Evolutionary conservation across 495 filamentous ascomycete species (phyloP).

Genomic region (Trypethelium eluteriae): DNA sequence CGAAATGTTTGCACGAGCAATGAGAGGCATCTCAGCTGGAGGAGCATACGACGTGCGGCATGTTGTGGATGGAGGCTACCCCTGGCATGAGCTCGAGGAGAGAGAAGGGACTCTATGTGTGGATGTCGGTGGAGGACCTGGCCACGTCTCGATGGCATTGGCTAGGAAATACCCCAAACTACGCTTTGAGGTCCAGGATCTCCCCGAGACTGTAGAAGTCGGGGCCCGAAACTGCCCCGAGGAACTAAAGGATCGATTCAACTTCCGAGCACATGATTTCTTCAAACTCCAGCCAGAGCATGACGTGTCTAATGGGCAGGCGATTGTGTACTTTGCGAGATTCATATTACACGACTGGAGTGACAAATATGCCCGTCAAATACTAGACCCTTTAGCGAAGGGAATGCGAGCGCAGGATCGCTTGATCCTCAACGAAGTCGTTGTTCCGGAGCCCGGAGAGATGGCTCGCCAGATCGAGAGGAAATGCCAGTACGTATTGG

Average conservation of each 20-base stretch:
- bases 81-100: constrained; percentile 11
- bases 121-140: constrained; percentile 14
- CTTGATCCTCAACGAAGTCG: constrained; percentile 15
- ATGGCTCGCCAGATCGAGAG: constrained; percentile 14
- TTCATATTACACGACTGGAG: constrained; percentile 17
- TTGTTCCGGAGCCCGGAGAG: constrained; percentile 13
- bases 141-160: constrained; percentile 13
- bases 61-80: constrained; percentile 14
- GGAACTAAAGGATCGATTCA: constrained; percentile 9
- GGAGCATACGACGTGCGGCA: constrained; percentile 13
- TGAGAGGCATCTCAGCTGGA: constrained; percentile 15
- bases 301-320: neutral
- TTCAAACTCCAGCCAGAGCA: constrained; percentile 14
- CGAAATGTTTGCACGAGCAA: constrained; percentile 15
- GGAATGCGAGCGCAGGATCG: constrained; percentile 14
- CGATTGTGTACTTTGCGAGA: constrained; percentile 10
- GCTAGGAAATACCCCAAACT: constrained; percentile 13
- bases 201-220: constrained; percentile 15
- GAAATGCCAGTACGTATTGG: constrained; percentile 9
- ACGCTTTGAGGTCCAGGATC: constrained; percentile 13
- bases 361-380: constrained; percentile 13
- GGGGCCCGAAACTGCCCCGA: constrained; percentile 11
- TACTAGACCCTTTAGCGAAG: constrained; percentile 5
- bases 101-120: constrained; percentile 9
- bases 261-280: constrained; percentile 16